Base-by-base conservation (phyloP, 768 basidiomycete genomes). In the Hemileccinum rubropunctum region DNA sequence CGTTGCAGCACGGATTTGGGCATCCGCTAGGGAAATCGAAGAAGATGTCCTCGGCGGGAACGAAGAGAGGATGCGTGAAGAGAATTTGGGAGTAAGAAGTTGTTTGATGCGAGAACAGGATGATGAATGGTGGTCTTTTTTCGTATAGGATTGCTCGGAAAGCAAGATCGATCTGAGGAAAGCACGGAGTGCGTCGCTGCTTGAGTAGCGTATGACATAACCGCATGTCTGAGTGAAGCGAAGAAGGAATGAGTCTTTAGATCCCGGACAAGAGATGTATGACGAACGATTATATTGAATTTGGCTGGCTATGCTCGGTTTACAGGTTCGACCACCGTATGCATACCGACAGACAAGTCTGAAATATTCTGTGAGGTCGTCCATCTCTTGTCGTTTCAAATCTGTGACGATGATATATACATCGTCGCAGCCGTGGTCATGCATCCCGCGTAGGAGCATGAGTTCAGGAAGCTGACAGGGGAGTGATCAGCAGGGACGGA, bases 51-150 rank as follows among this genome's bases (percentile, higher is more conserved):
- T 81, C 76, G 17, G 84, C 76, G 21, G 87, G 87, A 45, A 89
- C 86, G 61, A 81, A 88, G 27, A 78, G 72, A 18, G 76, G 74
- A 60, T 86, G 78, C 1, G 86, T 87, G 75, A 89, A 89, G 64
- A 89, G 78, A 53, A 89, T 87, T 68, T 88, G 86, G 30, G 87
- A 88, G 57, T 87, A 89, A 14, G 87, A 88, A 10, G 84, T 85
- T 26, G 84, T 84, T 63, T 88, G 86, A 61, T 86, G 85, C 23
- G 86, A 89, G 67, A 89, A 88, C 54, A 89, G 76, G 40, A 89
- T 77, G 58, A 89, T 73, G 66, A 89, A 89, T 33, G 83, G 86
- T 5, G 87, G 87, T 43, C 75, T 78, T 61, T 88, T 88, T 67
- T 89, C 86, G 70, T 82, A 76, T 4, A 89, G 74, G 58, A 89